phyloP scores from a whole-genome alignment of 192 early-diverging fungal genomes.

The Rhizoclosmatium globosum region DNA sequence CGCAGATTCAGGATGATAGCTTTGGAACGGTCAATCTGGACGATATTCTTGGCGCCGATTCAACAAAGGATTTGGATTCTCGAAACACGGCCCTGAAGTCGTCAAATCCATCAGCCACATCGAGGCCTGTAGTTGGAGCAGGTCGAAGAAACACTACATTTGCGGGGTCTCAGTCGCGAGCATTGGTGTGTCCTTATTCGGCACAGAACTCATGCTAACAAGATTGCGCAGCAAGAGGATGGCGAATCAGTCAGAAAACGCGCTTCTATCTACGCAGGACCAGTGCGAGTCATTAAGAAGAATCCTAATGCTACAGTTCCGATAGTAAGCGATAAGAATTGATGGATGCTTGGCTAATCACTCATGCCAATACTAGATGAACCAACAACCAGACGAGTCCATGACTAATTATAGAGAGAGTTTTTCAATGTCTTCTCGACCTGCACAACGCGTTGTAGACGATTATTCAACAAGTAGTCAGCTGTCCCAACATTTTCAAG shows the following conservation, averaged over 20 bases:
- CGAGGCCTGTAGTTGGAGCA: neutral
- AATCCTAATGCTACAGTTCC: neutral
- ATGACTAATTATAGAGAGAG: too few species aligned
- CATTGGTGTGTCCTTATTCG: neutral
- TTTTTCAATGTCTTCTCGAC: too few species aligned
- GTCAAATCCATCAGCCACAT: neutral
- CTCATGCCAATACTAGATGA: too few species aligned
- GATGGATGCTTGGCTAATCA: too few species aligned
- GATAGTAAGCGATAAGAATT: too few species aligned
- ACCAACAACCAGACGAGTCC: too few species aligned
- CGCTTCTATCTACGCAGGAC: constrained; percentile 33
- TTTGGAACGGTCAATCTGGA: constrained; percentile 1
- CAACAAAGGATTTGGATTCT: constrained; percentile 19
- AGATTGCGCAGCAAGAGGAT: constrained; percentile 1
- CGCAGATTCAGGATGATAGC: neutral
- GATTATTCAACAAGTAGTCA: too few species aligned
- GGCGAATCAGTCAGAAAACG: neutral
- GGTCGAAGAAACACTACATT: constrained; percentile 1
- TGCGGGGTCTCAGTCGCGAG: neutral
- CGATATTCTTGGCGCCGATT: constrained; percentile 17
- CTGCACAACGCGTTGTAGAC: too few species aligned
- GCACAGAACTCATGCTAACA: neutral
- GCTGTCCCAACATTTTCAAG: too few species aligned
- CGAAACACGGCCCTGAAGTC: neutral
- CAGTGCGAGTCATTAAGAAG: constrained; percentile 24